Percentiles rank a stretch among this genome's conserved stretches.
These are phyloP conservation scores for Trichoderma asperellum DNA, from an alignment of 2,329 filamentous ascomycete genomes.

Conservation along the genomic window DNA sequence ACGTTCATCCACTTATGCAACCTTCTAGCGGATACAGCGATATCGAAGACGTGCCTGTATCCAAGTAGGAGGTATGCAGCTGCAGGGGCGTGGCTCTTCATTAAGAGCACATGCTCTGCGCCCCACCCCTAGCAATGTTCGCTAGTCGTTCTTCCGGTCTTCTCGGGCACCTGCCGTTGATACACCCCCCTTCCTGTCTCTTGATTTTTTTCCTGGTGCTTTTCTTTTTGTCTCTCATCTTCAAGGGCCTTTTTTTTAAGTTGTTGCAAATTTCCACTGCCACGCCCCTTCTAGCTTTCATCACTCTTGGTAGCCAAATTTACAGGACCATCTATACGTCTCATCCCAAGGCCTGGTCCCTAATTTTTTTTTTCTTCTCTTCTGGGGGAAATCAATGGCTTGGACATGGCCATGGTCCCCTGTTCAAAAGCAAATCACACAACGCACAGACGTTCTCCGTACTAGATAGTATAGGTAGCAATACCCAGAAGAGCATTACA, in stretches of 20 bases:
- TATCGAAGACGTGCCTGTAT: not conserved
- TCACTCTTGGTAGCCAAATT: not conserved
- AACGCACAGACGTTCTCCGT: slow-evolving; percentile 12
- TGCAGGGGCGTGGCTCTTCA: slow-evolving; percentile 25
- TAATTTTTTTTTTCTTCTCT: not conserved
- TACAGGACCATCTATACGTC: not conserved
- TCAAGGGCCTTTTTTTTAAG: not conserved
- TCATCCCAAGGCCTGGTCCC: not conserved
- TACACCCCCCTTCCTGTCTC: slow-evolving; percentile 4
- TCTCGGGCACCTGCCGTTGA: slow-evolving; percentile 21
- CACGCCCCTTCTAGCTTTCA: slow-evolving; percentile 8
- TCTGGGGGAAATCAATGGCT: not conserved
- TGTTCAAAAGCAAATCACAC: not conserved
- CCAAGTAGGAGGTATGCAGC: slow-evolving; percentile 4
- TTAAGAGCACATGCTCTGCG: slow-evolving; percentile 23
- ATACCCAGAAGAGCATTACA: not conserved
- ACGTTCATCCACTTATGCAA: slow-evolving; percentile 19
- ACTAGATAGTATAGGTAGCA: not conserved
- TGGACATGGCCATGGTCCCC: not conserved
- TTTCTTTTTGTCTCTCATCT: not conserved
- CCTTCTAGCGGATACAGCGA: not conserved
- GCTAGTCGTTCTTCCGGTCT: slow-evolving; percentile 10
- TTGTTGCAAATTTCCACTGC: slow-evolving; percentile 6
- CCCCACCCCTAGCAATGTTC: slow-evolving; percentile 14
- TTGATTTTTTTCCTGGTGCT: not conserved